Evolutionary conservation across 352 stramenopile genomes (phyloP), one percentile per base, ranked within the genome.

Genomic region (Globisporangium spiculum): DNA sequence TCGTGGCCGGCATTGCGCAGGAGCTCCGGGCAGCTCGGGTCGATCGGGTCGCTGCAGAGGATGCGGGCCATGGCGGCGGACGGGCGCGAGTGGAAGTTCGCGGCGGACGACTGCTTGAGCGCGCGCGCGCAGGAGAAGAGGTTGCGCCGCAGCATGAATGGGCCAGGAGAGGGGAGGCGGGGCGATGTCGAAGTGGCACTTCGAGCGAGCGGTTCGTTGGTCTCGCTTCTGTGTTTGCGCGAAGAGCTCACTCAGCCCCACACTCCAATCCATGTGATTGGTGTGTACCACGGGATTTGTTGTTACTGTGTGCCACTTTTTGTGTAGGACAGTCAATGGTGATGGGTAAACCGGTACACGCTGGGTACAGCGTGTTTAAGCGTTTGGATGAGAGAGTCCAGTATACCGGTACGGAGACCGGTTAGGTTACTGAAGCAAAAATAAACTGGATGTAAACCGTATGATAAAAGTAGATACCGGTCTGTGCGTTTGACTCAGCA

Each of bases 31-130:
- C 88, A 96, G 27, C 88, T 71, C 24, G 85, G 61, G 68, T 97
- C 84, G 71, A 96, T 97, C 32, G 91, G 84, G 66, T 97, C 91
- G 55, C 77, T 93, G 72, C 91, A 96, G 54, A 97, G 76, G 67
- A 97, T 92, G 66, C 88, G 82, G 46, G 84, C 83, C 86, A 93
- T 96, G 63, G 75, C 69, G 24, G 73, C 65, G 27, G 76, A 60
- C 12, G 80, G 70, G 27, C 76, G 78, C 38, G 81, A 61, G 73
- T 90, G 83, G 60, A 78, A 65, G 65, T 71, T n/a, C 52, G 30
- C 36, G n/a, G 24, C 27, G 16, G 54, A 46, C 55, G 55, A 27
- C n/a, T 52, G 68, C 65, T 71, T 71, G 57, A 88, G 63, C 55
- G 78, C 71, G 67, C 76, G 81, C 74, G 67, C 67, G 58, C 69